Evolutionary conservation across 2,329 filamentous ascomycete genomes (phyloP), one percentile per base, ranked within the genome.

Genomic region (Ramularia collo-cygni): DNA sequence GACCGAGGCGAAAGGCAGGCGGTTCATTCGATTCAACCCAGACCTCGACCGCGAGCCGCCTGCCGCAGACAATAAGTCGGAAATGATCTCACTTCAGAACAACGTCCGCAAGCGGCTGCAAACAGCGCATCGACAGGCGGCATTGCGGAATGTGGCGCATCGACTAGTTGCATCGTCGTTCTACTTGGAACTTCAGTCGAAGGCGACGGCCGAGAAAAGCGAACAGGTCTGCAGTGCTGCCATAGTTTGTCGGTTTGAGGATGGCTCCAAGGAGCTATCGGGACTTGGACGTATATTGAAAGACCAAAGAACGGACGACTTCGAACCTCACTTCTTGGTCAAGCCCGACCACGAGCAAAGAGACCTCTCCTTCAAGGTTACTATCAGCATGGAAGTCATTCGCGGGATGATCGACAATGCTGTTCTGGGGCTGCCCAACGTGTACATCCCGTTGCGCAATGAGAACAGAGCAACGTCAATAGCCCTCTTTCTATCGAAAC

Each of bases 91-190:
- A 3, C 40, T 64, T 10, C 55, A 62, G 27, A 42, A 52, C 9
- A 58, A 57, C n/a, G 57, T 63, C 1, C 56, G 53, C 2, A 54
- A 55, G 30, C 38, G 53, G 16, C 37, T 64, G 17, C 45, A 53
- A 27, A 52, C 48, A 5, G 50, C 55, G 2, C 50, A 58, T 34
- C 46, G 56, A 28, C 42, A 58, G n/a, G 44, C 48, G 10, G 56
- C 57, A 18, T 46, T 61, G 16, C 50, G 48, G 3, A 56, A 57
- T 19, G 53, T 64, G 3, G 59, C 61, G 7, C 56, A 60, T 42
- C 46, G 57, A 32, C 52, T 64, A 5, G 52, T 65, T 2, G 59
- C 62, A 9, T 64, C 60, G 3, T 63, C 52, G 1, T 65, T 65
- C 50, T 64, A 63, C 42, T 58, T 64, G 17, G 58, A 64, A 18